A percentile compares a stretch with the other conserved stretches of the same genome.
phyloP scores from a whole-genome alignment of 495 filamentous ascomycete genomes.

The Echria macrotheca region DNA sequence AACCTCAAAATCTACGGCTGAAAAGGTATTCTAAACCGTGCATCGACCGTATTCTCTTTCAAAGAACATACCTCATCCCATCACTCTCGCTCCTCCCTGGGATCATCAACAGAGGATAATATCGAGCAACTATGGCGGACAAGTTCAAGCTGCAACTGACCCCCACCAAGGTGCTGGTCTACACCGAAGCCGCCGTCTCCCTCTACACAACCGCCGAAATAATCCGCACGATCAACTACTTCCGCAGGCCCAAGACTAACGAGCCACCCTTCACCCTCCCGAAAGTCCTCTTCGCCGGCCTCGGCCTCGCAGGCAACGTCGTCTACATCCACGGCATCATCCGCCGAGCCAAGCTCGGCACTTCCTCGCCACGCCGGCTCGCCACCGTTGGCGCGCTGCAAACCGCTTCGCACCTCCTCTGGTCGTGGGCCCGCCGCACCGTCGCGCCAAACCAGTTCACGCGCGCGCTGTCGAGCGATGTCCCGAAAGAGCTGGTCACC shows the following conservation, averaged over 20 bases:
- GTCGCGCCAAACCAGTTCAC: background rate
- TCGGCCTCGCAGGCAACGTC: background rate
- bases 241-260: background rate
- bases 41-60: too few relatives aligned
- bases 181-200: too few relatives aligned
- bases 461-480: background rate
- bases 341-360: background rate
- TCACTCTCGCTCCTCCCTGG: too few relatives aligned
- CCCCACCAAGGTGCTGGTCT: too few relatives aligned
- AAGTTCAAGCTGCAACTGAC: too few relatives aligned
- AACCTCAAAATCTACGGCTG: too few relatives aligned
- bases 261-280: background rate
- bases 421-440: background rate
- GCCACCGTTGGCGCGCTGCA: background rate
- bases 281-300: background rate
- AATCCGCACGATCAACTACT: background rate
- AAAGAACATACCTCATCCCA: too few relatives aligned
- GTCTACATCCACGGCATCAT: background rate
- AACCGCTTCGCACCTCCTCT: background rate
- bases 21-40: too few relatives aligned
- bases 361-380: background rate
- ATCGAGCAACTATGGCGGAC: too few relatives aligned
- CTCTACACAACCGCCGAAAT: background rate
- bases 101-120: too few relatives aligned
- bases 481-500: background rate